Conservation (phyloP, 371 early-diverging fungal species). For the Mucor sp. region DNA sequence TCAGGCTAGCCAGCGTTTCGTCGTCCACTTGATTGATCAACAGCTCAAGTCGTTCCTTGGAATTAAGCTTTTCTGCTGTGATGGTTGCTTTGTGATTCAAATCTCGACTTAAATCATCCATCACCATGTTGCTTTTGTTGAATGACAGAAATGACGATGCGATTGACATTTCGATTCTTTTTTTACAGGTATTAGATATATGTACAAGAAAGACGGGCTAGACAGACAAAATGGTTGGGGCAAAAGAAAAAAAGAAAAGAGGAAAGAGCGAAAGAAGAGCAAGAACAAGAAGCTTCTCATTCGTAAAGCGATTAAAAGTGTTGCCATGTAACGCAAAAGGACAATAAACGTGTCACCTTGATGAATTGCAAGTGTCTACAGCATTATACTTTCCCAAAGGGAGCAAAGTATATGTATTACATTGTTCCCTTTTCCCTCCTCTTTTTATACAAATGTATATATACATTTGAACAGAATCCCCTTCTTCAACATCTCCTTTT, state of each 20-base stretch:
- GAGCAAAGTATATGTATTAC: constrained; percentile 2
- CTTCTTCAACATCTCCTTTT: background rate
- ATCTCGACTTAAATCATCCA: constrained; percentile 14
- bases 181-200: constrained; percentile 1
- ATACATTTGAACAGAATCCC: background rate
- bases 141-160: constrained; percentile 9
- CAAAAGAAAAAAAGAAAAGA: background rate
- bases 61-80: background rate
- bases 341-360: constrained; percentile 10
- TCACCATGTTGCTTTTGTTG: background rate
- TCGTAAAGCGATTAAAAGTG: background rate
- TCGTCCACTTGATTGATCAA: constrained; percentile 27
- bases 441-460: background rate
- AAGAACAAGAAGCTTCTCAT: background rate
- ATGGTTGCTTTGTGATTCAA: background rate
- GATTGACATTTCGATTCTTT: constrained; percentile 1
- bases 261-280: background rate
- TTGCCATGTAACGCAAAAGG: constrained; percentile 12
- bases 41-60: constrained; percentile 15
- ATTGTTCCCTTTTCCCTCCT: background rate
- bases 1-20: constrained; percentile 16
- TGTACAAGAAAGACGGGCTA: constrained; percentile 1
- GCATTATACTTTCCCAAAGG: constrained; percentile 14
- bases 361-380: background rate
- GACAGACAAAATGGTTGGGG: background rate